Conservation (phyloP, 176 grass and related monocot genomes). For the Aegilops sharonensis region DNA sequence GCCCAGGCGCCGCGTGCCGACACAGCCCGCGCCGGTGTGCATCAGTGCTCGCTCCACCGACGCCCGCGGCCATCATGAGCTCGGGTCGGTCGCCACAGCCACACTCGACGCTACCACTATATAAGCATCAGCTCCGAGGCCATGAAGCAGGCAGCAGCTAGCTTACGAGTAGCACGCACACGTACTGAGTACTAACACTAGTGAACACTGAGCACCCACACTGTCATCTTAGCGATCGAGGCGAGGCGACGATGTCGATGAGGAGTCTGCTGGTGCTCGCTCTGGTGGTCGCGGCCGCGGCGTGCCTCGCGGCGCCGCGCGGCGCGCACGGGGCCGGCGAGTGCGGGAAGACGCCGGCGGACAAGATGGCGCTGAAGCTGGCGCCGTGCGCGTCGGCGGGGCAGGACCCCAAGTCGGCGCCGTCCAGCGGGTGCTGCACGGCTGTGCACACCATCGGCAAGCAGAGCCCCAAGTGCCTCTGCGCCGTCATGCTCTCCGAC, state of each 20-base stretch:
- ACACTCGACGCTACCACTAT: conserved; percentile 10
- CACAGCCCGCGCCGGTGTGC: conserved; percentile 16
- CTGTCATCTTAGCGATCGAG: not conserved
- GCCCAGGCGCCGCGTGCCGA: not conserved
- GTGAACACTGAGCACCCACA: not conserved
- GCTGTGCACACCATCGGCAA: conserved; percentile 57
- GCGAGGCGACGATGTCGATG: not conserved
- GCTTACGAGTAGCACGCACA: not conserved
- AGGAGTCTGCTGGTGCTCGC: conserved; percentile 10
- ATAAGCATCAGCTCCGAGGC: not conserved
- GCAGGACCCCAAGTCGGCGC: conserved; percentile 27
- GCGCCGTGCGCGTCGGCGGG: conserved; percentile 52
- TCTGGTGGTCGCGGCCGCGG: not conserved
- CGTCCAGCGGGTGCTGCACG: conserved; percentile 45
- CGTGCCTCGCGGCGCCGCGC: not conserved
- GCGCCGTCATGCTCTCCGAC: conserved; percentile 69
- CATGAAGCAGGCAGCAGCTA: not conserved
- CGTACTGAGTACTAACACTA: not conserved
- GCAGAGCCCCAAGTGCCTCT: conserved; percentile 65
- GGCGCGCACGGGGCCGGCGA: conserved; percentile 53
- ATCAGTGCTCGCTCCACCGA: conserved; percentile 38
- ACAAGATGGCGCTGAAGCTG: conserved; percentile 56
- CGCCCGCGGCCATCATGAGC: conserved; percentile 16
- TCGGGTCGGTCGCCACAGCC: not conserved
- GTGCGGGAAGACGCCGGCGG: conserved; percentile 53